Conservation (phyloP, 768 basidiomycete genomes). For the Cystobasidium tubakii region DNA sequence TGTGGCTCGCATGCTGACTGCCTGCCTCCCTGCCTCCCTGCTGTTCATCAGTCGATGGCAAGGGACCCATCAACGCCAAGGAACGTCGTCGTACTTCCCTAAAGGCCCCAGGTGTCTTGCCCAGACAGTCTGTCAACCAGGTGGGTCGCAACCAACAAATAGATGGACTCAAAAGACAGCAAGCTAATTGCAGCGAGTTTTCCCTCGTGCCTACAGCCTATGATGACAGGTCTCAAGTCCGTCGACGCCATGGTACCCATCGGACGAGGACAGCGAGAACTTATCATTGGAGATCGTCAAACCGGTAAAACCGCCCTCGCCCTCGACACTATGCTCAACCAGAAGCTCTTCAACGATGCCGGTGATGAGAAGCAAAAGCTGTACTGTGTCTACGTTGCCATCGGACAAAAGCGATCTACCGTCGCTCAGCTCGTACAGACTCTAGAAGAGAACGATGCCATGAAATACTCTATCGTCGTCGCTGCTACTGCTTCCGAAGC, state of each 20-base stretch:
- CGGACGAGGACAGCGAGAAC: slow-evolving; percentile 99
- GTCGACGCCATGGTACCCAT: slow-evolving; percentile 99
- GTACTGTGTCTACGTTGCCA: slow-evolving; percentile 99
- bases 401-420: slow-evolving; percentile 99
- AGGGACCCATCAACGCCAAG: slow-evolving; percentile 87
- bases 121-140: slow-evolving; percentile 98
- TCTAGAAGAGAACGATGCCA: slow-evolving; percentile 98
- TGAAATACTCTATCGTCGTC: slow-evolving; percentile 99
- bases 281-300: slow-evolving; percentile 99
- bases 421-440: slow-evolving; percentile 99
- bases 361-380: slow-evolving; percentile 95
- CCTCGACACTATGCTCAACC: slow-evolving; percentile 99
- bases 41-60: slow-evolving; percentile 65
- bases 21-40: background rate
- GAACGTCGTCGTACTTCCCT: slow-evolving; percentile 95
- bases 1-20: background rate
- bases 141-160: no score
- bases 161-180: no score
- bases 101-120: slow-evolving; percentile 98
- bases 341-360: slow-evolving; percentile 99
- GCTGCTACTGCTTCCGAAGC: slow-evolving; percentile 99
- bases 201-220: no score
- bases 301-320: slow-evolving; percentile 99
- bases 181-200: no score
- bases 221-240: slow-evolving; percentile 99